Evolutionary conservation across 202 grass and related monocot genomes (phyloP), one percentile per base, ranked within the genome.

Genomic region (Zizania palustris): DNA sequence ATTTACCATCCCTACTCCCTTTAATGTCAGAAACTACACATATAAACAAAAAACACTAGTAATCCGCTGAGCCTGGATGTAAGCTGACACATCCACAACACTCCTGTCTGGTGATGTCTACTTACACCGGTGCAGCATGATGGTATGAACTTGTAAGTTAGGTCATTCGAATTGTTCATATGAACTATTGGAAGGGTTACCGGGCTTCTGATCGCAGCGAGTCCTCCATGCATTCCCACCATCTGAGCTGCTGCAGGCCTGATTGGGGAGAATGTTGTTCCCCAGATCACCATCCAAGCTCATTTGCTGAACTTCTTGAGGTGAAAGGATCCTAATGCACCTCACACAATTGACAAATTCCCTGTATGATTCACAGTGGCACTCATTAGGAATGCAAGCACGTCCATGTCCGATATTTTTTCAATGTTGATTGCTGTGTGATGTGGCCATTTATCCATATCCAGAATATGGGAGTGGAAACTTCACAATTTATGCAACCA

Each of bases 231-330:
- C 89, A 40, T 92, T 93, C 35, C 91, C 91, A 0, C 86, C 93
- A 2, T 98, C 91, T 15, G 91, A 94, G 67, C 95, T 98, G 73
- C 91, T 98, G 83, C 89, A 91, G 5, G 91, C 91, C 69, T 93
- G 88, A 67, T 90, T 90, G 7, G 87, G 80, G 62, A 70, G 67
- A 57, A 90, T 74, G 37, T 21, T 88, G 65, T 88, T 88, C 45
- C 84, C 86, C 41, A 97, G 65, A 77, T 93, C 94, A 40, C 87
- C 94, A 43, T 97, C 94, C 82, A 97, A 82, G 88, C 94, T 93
- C 86, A 97, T 92, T 80, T 93, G 94, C 57, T 93, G 91, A 16
- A 97, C 94, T 87, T 97, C 94, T 62, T 97, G 94, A 12, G 94
- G 94, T 5, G 94, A 97, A 37, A 97, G 67, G 73, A 97, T 97